Percentiles rank a stretch among this genome's conserved stretches.
Conservation (phyloP, 2,329 filamentous ascomycete species). For the Penicillium corylophilum region DNA sequence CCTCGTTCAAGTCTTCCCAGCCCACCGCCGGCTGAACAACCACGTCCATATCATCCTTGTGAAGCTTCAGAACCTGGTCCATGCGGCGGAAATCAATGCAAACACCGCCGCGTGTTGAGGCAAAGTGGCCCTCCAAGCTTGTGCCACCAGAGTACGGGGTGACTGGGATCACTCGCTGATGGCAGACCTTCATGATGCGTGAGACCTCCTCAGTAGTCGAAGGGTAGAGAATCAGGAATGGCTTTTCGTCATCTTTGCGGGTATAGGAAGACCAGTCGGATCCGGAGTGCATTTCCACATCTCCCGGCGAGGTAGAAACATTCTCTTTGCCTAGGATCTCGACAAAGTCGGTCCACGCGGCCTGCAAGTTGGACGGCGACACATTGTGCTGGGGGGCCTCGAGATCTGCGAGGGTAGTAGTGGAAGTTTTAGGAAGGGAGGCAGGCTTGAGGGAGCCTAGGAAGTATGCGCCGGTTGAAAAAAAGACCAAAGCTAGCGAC, state of each 20-base stretch:
- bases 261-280: slow-evolving; percentile 63
- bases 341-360: slow-evolving; percentile 64
- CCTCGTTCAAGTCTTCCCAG: slow-evolving; percentile 83
- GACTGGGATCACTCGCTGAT: slow-evolving; percentile 75
- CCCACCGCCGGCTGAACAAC: slow-evolving; percentile 78
- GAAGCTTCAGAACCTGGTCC: slow-evolving; percentile 74
- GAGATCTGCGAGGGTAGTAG: slow-evolving; percentile 51
- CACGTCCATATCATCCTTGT: slow-evolving; percentile 75
- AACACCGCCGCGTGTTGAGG: slow-evolving; percentile 76
- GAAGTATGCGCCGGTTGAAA: slow-evolving; percentile 56
- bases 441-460: slow-evolving; percentile 53
- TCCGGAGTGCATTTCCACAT: slow-evolving; percentile 58
- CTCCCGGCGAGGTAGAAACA: slow-evolving; percentile 57
- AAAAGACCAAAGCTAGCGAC: slow-evolving; percentile 50
- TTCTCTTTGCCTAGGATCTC: slow-evolving; percentile 62
- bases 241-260: slow-evolving; percentile 42
- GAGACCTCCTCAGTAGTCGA: slow-evolving; percentile 77
- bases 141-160: slow-evolving; percentile 86
- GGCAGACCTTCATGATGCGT: slow-evolving; percentile 85
- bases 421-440: slow-evolving; percentile 54
- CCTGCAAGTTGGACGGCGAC: slow-evolving; percentile 58
- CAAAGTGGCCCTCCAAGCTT: slow-evolving; percentile 84
- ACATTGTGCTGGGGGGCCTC: slow-evolving; percentile 56
- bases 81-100: slow-evolving; percentile 84
- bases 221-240: slow-evolving; percentile 70